Percentiles rank a stretch among this genome's conserved stretches.
phyloP scores from a whole-genome alignment of 1,284 basidiomycete species.

The Pseudozyma flocculosa region DNA sequence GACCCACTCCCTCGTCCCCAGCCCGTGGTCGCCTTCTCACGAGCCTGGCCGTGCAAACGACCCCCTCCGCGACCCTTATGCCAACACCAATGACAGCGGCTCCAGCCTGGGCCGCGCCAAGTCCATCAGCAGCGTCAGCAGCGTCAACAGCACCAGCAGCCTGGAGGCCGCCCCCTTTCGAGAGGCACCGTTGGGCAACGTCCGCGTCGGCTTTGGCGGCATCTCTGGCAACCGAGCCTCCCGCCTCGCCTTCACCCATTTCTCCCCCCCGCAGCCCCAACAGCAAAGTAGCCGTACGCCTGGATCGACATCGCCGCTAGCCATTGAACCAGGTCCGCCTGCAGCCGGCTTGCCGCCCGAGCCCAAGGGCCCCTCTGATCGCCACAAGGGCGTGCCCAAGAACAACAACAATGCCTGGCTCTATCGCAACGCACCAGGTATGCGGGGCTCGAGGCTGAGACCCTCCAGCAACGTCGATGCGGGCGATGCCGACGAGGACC shows the following conservation, averaged over 20 bases:
- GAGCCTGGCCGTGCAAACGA: background rate
- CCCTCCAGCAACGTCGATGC: constrained; percentile 7
- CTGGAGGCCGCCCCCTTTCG: constrained; percentile 55
- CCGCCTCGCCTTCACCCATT: constrained; percentile 1
- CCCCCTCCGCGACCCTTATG: constrained; percentile 6
- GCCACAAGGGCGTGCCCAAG: constrained; percentile 40
- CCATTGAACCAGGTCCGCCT: too few relatives aligned
- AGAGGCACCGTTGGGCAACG: constrained; percentile 52
- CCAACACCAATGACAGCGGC: constrained; percentile 19
- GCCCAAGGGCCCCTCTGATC: constrained; percentile 6
- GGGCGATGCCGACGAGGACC: background rate
- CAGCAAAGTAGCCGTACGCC: too few relatives aligned
- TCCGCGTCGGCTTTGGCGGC: constrained; percentile 35
- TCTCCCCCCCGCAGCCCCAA: background rate
- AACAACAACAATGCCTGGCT: constrained; percentile 40
- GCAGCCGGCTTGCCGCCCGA: too few relatives aligned
- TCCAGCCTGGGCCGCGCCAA: constrained; percentile 45
- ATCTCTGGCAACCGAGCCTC: background rate
- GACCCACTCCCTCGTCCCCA: too few relatives aligned
- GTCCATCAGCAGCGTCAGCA: constrained; percentile 52
- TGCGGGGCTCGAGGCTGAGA: constrained; percentile 12
- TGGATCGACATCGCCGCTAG: too few relatives aligned
- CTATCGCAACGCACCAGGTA: constrained; percentile 51
- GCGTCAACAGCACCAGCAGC: constrained; percentile 53
- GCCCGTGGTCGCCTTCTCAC: background rate